Conservation (phyloP, 805 yeast species). For the Ogataea polymorpha region DNA sequence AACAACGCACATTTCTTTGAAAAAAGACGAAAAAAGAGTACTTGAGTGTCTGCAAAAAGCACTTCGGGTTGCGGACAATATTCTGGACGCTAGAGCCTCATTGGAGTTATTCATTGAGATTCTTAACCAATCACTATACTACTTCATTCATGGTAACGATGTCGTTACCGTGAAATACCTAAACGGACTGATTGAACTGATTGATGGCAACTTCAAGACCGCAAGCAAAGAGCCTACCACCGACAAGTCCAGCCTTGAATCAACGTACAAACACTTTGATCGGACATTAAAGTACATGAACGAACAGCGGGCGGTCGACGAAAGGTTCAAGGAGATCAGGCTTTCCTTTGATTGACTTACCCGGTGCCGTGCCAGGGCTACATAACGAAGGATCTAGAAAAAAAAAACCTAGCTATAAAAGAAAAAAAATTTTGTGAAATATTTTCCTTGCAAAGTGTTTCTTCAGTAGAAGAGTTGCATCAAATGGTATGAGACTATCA, state of each 20-base stretch:
- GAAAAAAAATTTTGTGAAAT: slow-evolving; percentile 5
- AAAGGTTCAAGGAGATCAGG: slow-evolving; percentile 55
- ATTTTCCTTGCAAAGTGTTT: slow-evolving; percentile 7
- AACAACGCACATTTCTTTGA: slow-evolving; percentile 26
- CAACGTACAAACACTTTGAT: slow-evolving; percentile 55
- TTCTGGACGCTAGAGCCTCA: slow-evolving; percentile 74
- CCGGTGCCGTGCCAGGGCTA: slow-evolving; percentile 6
- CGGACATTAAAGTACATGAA: slow-evolving; percentile 70
- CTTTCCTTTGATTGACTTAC: slow-evolving; percentile 7
- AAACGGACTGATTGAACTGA: slow-evolving; percentile 82
- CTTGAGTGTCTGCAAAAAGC: slow-evolving; percentile 89
- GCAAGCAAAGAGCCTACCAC: slow-evolving; percentile 19
- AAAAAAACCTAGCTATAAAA: slow-evolving; percentile 5
- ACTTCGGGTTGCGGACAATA: slow-evolving; percentile 87
- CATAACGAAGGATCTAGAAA: slow-evolving; percentile 5
- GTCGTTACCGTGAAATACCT: slow-evolving; percentile 71
- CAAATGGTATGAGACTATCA: slow-evolving; percentile 15
- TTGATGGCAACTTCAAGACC: slow-evolving; percentile 55
- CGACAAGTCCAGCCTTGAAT: slow-evolving; percentile 25
- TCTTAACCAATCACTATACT: slow-evolving; percentile 79
- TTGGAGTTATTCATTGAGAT: slow-evolving; percentile 87
- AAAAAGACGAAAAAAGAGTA: slow-evolving; percentile 61
- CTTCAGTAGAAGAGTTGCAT: slow-evolving; percentile 14
- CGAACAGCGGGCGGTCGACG: slow-evolving; percentile 67
- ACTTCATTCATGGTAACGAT: slow-evolving; percentile 75